Evolutionary conservation across 1,139 yeast genomes (phyloP).

Genomic region (Geotrichum candidum): DNA sequence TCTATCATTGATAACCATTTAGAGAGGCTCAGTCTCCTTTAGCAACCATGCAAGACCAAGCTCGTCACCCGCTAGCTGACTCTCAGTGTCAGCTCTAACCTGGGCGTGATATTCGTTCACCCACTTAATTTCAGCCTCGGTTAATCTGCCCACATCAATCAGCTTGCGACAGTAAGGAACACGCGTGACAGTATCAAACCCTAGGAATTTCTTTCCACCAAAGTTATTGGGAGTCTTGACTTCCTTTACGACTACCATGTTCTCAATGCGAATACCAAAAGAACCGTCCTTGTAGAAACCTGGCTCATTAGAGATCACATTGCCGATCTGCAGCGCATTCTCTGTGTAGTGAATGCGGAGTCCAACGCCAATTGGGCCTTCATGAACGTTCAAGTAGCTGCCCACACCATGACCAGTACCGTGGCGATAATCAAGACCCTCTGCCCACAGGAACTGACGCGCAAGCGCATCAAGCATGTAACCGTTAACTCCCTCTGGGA

Average conservation of each 20-base stretch:
- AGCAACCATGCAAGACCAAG: conserved; percentile 20
- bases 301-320: conserved; percentile 87
- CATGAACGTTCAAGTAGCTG: conserved; percentile 86
- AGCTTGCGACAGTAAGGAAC: conserved; percentile 81
- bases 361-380: conserved; percentile 93
- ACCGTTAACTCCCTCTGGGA: conserved; percentile 88
- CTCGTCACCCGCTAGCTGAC: conserved; percentile 46
- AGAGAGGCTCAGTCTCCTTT: conserved; percentile 11
- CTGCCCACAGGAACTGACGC: conserved; percentile 79
- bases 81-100: conserved; percentile 54
- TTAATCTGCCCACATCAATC: conserved; percentile 54
- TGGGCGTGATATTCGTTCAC: conserved; percentile 61
- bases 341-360: conserved; percentile 40
- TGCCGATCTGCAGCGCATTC: conserved; percentile 56
- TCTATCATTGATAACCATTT: neutral
- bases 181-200: conserved; percentile 75
- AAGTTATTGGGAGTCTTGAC: conserved; percentile 36
- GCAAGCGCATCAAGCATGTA: conserved; percentile 79
- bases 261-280: conserved; percentile 91
- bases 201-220: conserved; percentile 56
- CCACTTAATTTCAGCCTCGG: conserved; percentile 57
- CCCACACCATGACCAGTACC: conserved; percentile 99
- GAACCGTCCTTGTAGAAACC: conserved; percentile 91
- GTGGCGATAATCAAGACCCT: conserved; percentile 87
- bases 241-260: conserved; percentile 57